phyloP scores from a whole-genome alignment of 208 protist species.

The Tritrichomonas foetus region DNA sequence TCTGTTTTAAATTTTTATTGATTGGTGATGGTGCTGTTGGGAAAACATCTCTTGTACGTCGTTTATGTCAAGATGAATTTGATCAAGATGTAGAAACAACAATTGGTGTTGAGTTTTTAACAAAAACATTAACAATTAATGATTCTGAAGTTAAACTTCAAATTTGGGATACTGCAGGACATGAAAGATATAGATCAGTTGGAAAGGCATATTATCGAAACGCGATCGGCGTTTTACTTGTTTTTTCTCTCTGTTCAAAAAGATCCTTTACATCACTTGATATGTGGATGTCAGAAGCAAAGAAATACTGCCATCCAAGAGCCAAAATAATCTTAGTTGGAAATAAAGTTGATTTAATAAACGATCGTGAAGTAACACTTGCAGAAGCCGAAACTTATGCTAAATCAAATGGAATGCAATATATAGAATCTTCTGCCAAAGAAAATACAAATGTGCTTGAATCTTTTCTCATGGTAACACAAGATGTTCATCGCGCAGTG shows the following conservation, averaged over 20 bases:
- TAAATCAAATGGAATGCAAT: background rate
- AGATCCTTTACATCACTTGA: background rate
- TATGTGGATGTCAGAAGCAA: background rate
- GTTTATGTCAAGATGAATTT: background rate
- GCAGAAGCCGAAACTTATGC: background rate
- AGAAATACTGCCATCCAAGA: background rate
- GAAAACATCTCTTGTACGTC: background rate
- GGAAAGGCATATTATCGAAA: background rate
- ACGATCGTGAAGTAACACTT: background rate
- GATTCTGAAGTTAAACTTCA: background rate
- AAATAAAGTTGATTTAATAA: constrained; percentile 28
- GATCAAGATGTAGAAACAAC: background rate
- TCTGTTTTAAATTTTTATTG: no score
- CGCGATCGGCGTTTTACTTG: background rate
- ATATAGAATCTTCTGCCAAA: constrained; percentile 38
- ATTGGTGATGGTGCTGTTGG: background rate
- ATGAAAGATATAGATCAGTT: background rate
- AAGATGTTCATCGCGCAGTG: background rate
- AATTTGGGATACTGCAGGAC: constrained; percentile 26
- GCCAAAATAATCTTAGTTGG: background rate
- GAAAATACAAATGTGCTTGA: constrained; percentile 25
- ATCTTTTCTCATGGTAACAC: background rate
- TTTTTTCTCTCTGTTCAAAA: background rate
- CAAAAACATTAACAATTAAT: background rate
- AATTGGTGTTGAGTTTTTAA: background rate